These are phyloP conservation scores for Phlyctochytrium bullatum DNA, from an alignment of 192 early-diverging fungal species.

Conservation along the genomic window DNA sequence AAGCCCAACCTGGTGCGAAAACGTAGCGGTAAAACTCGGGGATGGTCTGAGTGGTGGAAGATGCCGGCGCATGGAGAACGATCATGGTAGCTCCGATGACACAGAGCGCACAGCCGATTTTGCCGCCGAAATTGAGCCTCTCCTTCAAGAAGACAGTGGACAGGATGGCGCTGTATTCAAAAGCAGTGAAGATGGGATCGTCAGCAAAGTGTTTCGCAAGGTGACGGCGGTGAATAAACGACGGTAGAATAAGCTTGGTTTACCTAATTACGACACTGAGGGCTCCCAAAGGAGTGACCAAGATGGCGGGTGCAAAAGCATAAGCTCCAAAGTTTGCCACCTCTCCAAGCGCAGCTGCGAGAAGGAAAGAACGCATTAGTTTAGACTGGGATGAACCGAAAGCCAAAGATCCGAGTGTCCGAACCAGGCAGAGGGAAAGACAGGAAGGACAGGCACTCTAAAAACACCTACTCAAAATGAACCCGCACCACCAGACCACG, in stretches of 20 bases:
- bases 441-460: background rate
- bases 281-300: conserved; percentile 88
- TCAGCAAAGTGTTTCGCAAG: background rate
- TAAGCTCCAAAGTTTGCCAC: conserved; percentile 93
- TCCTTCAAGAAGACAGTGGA: conserved; percentile 63
- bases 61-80: conserved; percentile 46
- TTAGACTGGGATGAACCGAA: background rate
- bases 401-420: background rate
- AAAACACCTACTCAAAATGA: conserved; percentile 68
- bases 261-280: conserved; percentile 85
- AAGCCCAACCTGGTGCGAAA: conserved; percentile 50
- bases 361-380: background rate
- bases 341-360: conserved; percentile 83
- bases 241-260: too few species aligned
- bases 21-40: conserved; percentile 50
- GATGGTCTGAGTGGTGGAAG: conserved; percentile 39
- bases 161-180: conserved; percentile 49
- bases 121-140: conserved; percentile 51
- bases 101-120: conserved; percentile 60
- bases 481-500: conserved; percentile 89
- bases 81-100: conserved; percentile 63
- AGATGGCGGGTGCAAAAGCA: conserved; percentile 91
- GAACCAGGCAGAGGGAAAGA: background rate
- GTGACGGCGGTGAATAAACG: too few species aligned
- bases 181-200: too few species aligned